phyloP scores from a whole-genome alignment of 2,329 filamentous ascomycete species.

The Corniculantispora saksenae region DNA sequence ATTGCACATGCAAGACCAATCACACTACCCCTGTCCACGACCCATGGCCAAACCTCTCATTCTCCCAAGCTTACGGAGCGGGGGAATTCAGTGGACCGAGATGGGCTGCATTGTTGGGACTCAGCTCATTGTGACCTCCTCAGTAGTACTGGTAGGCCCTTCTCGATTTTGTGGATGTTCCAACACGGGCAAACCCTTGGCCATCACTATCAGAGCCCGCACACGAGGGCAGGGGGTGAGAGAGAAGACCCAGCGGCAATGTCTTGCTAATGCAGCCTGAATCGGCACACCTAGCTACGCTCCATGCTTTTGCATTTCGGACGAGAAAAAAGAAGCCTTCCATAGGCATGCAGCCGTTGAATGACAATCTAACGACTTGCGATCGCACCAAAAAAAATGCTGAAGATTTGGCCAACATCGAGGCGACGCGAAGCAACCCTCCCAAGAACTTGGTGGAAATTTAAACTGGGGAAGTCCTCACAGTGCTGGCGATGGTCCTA shows the following conservation, averaged over 20 bases:
- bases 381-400: background rate
- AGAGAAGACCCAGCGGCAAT: background rate
- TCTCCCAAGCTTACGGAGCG: background rate
- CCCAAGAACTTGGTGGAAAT: background rate
- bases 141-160: too few relatives aligned
- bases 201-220: background rate
- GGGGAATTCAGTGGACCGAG: conserved; percentile 7
- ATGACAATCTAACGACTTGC: background rate
- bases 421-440: background rate
- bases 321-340: too few relatives aligned
- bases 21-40: background rate
- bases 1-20: conserved; percentile 16
- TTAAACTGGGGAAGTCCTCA: background rate
- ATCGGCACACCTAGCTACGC: background rate
- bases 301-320: background rate
- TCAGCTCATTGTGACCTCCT: conserved; percentile 3
- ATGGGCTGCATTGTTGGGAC: background rate
- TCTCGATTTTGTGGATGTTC: background rate
- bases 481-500: background rate
- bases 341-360: background rate
- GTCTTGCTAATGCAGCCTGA: conserved; percentile 7
- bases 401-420: background rate
- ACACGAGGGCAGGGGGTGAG: background rate
- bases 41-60: background rate
- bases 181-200: background rate